Base-by-base conservation (phyloP, 2,329 filamentous ascomycete species). In the Tetracladium maxilliforme region DNA sequence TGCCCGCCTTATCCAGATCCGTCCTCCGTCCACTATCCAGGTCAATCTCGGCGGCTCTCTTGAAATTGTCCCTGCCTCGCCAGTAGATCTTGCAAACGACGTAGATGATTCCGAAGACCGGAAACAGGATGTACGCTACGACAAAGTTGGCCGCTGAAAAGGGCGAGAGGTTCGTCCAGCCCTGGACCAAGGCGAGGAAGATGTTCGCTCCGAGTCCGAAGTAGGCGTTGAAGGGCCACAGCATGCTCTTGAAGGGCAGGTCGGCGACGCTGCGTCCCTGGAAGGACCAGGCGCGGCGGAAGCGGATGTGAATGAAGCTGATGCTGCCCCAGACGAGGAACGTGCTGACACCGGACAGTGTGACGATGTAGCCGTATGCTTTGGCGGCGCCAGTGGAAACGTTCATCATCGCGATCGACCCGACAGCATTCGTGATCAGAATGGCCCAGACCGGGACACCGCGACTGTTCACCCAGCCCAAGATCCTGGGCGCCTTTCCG, bases 371-470 rank as follows among this genome's bases (percentile, higher is more conserved):
- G 6, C 45, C 47, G 42, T 79, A 82, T 0, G 72, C 73, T 31
- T 64, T 58, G 21, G 64, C 60, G 1, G 73, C 72, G 6, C 72
- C 73, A 0, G 73, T 76, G 19, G 63, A 72, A 17, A 77, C 49
- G 37, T 80, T 81, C 68, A 81, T 77, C 63, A 81, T 69, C n/a
- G 70, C 68, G n/a, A 82, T 50, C 5, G 71, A 61, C 7, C 76
- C 78, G 28, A 78, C 74, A 2, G 70, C 51, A 33, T 83, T 83
- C 10, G 79, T 75, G 24, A 82, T 57, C 3, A 79, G 40, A 21
- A 86, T 62, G 37, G 48, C 77, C 45, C 45, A 64, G 38, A 64
- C 64, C 0, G 64, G 64, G 1, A 67, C 61, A 14, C 79, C 79
- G 10, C 67, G 59, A 14, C 52, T 54, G 43, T 76, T 70, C 3